Percentiles rank a stretch among this genome's conserved stretches.
These are phyloP conservation scores for Phalaenopsis aphrodite DNA, from an alignment of 106 monocot genomes.

Conservation along the genomic window DNA sequence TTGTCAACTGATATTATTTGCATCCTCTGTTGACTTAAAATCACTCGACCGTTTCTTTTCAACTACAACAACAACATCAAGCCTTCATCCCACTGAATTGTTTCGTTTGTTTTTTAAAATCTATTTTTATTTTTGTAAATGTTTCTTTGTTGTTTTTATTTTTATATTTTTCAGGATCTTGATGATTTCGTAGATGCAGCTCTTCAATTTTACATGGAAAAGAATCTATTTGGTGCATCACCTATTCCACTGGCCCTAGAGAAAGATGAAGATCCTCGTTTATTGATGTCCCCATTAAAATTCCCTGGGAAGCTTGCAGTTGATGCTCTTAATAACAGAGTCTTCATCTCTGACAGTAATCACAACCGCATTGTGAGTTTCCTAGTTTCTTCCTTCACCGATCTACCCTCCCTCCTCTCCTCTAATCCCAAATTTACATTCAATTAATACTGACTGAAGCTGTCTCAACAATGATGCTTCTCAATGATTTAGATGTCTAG, in stretches of 20 bases:
- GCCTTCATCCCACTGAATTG: too few species aligned
- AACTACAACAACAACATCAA: too few species aligned
- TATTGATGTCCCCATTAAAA: constrained; percentile 65
- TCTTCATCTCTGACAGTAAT: constrained; percentile 97
- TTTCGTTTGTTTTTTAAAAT: too few species aligned
- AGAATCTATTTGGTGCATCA: constrained; percentile 44
- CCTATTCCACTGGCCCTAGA: constrained; percentile 70
- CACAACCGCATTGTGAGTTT: constrained; percentile 92
- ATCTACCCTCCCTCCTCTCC: not conserved
- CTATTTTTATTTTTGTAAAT: too few species aligned
- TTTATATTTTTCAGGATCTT: constrained; percentile 63
- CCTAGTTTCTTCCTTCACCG: not conserved
- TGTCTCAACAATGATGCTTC: not conserved
- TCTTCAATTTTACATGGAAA: constrained; percentile 79
- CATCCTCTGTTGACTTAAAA: not conserved
- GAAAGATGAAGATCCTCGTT: constrained; percentile 53
- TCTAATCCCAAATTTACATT: not conserved
- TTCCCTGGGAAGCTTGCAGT: constrained; percentile 89
- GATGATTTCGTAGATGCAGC: constrained; percentile 85
- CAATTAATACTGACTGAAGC: not conserved
- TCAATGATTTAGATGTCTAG: not conserved
- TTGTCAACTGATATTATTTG: not conserved
- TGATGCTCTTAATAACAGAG: constrained; percentile 70
- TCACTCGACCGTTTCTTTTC: too few species aligned
- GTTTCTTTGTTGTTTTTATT: not conserved